Conservation (phyloP, 345 rosid species). For the Eucalyptus sp. region DNA sequence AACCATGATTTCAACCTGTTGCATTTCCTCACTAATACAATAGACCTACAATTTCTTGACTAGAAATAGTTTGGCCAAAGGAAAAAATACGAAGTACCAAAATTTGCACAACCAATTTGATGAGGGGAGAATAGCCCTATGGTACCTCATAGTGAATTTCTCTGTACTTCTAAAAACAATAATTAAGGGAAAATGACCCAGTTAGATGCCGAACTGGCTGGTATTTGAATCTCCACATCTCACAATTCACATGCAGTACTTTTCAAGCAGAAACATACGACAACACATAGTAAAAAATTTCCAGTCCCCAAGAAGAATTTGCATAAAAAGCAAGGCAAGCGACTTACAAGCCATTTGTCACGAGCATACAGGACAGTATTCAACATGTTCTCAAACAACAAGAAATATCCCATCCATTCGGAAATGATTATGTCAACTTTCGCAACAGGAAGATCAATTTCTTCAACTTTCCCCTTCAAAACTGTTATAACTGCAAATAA, state of each 20-base stretch:
- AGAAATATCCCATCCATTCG: conserved; percentile 99
- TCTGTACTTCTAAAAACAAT: neutral
- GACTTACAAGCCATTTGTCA: conserved; percentile 96
- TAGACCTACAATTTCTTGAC: neutral
- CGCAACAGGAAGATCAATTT: conserved; percentile 73
- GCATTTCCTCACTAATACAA: neutral
- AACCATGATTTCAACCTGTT: neutral
- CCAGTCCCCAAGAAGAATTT: neutral
- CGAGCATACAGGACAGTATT: conserved; percentile 87
- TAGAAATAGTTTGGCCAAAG: neutral
- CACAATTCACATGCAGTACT: neutral
- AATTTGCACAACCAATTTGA: neutral
- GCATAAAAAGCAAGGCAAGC: neutral
- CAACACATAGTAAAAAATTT: neutral
- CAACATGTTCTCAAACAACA: conserved; percentile 93
- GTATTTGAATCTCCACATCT: neutral
- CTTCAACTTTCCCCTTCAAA: conserved; percentile 96
- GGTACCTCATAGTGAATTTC: neutral
- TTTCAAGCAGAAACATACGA: neutral
- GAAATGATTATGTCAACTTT: conserved; percentile 96
- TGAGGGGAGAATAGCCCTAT: neutral
- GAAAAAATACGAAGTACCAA: neutral
- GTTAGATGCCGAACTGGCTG: neutral
- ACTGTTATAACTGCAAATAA: conserved; percentile 68
- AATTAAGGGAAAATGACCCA: neutral